Evolutionary conservation across 306 rosid species (phyloP), one percentile per base, ranked within the genome.

Genomic region (Quercus dentata): DNA sequence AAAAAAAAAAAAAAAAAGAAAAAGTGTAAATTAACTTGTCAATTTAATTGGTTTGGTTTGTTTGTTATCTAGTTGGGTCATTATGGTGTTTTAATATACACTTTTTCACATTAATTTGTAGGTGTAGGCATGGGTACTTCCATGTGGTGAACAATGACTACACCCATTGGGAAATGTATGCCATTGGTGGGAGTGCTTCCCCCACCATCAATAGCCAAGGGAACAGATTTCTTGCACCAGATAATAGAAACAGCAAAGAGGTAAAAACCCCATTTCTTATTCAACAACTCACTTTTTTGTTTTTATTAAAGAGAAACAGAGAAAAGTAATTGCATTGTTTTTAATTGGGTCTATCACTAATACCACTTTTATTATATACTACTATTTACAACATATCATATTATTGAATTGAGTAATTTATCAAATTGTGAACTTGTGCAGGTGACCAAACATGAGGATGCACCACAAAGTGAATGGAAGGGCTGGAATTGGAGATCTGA

Each of bases 121-220:
- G 99, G 79, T 95, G 99, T 59, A 89, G 99, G 87, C 98, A 89
- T 81, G 99, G 99, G 28, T 95, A 95, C 70, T 95, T 95, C 74
- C 99, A 95, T 85, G 99, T 95, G 86, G 98, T 95, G 75, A 95
- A 95, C 91, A 95, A 95, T 90, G 99, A 95, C 99, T 95, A 95
- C 18, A 93, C 98, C 33, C 99, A 95, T 52, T 95, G 99, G 99
- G 98, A 95, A 89, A 95, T 95, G 99, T 95, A 95, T 59, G 99
- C 99, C 71, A 93, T 95, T 72, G 99, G 99, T 23, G 99, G 99
- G 13, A 95, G 99, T 84, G 99, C 96, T 4, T 33, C 83, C 72
- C 99, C 99, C 1, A 95, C 99, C 54, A 95, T 95, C 87, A 95
- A 95, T 69, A 93, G 99, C 73, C 96, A 95, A 78, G 99, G 98